Percentiles rank a stretch among this genome's conserved stretches.
phyloP scores from a whole-genome alignment of 163 green algal genomes.

The Prototheca wickerhamii region DNA sequence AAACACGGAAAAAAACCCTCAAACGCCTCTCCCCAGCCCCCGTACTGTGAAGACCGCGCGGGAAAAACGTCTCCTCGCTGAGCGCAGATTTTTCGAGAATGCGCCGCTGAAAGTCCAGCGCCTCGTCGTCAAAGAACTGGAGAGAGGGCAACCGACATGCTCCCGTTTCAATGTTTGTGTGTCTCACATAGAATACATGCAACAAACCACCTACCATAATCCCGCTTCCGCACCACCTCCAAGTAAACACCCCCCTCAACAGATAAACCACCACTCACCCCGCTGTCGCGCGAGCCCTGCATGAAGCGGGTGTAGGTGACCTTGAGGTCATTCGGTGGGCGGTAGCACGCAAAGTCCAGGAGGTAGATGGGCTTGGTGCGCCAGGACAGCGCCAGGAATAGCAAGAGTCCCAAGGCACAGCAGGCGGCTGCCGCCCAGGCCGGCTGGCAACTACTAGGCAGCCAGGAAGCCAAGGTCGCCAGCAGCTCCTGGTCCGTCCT shows the following conservation, averaged over 20 bases:
- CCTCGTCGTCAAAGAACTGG: slow-evolving; percentile 38
- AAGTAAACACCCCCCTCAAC: neutral
- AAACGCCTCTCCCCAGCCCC: neutral
- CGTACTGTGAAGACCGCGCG: slow-evolving; percentile 13
- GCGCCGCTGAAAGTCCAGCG: slow-evolving; percentile 42
- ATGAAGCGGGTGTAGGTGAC: slow-evolving; percentile 35
- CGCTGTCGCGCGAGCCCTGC: slow-evolving; percentile 17
- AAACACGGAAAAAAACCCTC: neutral
- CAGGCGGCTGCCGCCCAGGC: neutral
- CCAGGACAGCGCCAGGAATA: neutral
- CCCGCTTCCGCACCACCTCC: neutral
- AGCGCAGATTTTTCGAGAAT: slow-evolving; percentile 36
- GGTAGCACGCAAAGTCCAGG: slow-evolving; percentile 46
- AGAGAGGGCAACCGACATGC: neutral
- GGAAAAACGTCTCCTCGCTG: slow-evolving; percentile 35
- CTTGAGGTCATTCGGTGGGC: slow-evolving; percentile 19
- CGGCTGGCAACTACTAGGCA: too few relatives aligned
- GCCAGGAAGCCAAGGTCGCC: too few relatives aligned
- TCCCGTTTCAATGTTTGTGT: neutral
- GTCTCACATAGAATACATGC: neutral
- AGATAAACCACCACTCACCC: slow-evolving; percentile 3
- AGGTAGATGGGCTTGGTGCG: slow-evolving; percentile 21
- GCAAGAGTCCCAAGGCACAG: slow-evolving; percentile 2
- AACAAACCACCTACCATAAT: neutral
- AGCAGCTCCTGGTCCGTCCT: too few relatives aligned